A percentile compares a stretch with the other conserved stretches of the same genome.
Evolutionary conservation across 1,284 basidiomycete species (phyloP).

Genomic region (Malassezia obtusa): DNA sequence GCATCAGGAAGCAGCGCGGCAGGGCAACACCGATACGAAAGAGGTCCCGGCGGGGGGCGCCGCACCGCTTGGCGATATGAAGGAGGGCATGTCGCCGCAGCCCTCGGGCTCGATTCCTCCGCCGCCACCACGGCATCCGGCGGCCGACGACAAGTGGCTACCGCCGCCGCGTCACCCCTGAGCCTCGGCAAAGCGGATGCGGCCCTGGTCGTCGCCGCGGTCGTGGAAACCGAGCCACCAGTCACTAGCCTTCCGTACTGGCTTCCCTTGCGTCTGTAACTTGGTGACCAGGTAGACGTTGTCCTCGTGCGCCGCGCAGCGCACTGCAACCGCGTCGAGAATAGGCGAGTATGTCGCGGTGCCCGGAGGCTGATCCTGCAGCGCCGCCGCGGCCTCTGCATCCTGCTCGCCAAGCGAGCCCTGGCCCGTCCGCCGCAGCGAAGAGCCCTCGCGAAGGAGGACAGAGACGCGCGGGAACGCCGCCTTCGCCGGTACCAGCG

Average conservation of each 20-base stretch:
- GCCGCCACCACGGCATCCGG: background rate
- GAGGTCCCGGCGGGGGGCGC: too few species aligned
- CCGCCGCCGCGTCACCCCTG: conserved; percentile 16
- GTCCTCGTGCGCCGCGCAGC: background rate
- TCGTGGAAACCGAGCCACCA: conserved; percentile 31
- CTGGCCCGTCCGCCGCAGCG: background rate
- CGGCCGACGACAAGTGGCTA: background rate
- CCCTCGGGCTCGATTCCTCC: conserved; percentile 53
- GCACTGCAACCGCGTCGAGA: conserved; percentile 15
- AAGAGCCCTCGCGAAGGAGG: background rate
- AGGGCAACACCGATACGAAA: conserved; percentile 2
- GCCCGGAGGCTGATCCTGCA: conserved; percentile 1
- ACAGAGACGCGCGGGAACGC: background rate
- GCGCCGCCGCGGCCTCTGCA: background rate
- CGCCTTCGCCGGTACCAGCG: background rate
- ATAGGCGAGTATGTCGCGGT: conserved; percentile 10
- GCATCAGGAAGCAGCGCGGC: conserved; percentile 36
- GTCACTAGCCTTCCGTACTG: conserved; percentile 16
- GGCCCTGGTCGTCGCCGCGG: conserved; percentile 17
- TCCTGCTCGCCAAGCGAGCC: background rate
- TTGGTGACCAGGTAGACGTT: conserved; percentile 8
- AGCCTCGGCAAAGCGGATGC: conserved; percentile 6
- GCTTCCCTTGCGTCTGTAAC: conserved; percentile 24
- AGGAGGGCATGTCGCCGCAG: conserved; percentile 33
- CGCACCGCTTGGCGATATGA: too few species aligned